phyloP scores from a whole-genome alignment of 2,329 filamentous ascomycete genomes.

The Keithomyces neogunnii region DNA sequence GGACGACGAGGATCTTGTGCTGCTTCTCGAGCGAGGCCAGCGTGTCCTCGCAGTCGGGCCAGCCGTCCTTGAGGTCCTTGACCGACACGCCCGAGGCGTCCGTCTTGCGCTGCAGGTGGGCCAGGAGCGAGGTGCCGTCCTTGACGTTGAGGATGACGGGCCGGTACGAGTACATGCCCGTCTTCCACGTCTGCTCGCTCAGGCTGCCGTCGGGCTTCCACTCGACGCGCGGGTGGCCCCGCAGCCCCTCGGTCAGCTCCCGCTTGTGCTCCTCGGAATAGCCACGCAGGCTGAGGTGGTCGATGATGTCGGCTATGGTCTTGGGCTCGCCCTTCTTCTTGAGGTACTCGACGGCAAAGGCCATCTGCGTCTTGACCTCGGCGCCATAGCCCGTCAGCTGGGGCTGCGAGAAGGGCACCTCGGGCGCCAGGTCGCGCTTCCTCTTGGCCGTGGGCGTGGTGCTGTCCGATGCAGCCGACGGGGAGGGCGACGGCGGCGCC shows the following conservation, averaged over 20 bases:
- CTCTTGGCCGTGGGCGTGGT: constrained; percentile 58
- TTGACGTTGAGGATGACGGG: constrained; percentile 75
- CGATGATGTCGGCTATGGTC: constrained; percentile 66
- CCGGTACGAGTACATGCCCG: constrained; percentile 72
- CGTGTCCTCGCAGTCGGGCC: constrained; percentile 73
- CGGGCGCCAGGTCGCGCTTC: constrained; percentile 46
- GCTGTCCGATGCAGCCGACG: constrained; percentile 46
- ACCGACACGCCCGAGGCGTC: constrained; percentile 76
- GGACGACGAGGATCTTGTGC: constrained; percentile 74
- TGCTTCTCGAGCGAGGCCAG: constrained; percentile 71
- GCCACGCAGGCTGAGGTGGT: constrained; percentile 66
- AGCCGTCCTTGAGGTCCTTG: constrained; percentile 91
- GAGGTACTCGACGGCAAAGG: constrained; percentile 78
- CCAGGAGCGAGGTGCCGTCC: constrained; percentile 67
- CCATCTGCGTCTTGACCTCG: constrained; percentile 79
- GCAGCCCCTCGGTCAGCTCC: constrained; percentile 59
- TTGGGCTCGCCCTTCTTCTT: constrained; percentile 62
- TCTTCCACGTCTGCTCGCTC: constrained; percentile 57
- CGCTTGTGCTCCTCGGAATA: constrained; percentile 53
- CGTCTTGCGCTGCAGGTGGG: constrained; percentile 70
- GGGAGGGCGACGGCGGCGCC: constrained; percentile 55
- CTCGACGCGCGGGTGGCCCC: constrained; percentile 51
- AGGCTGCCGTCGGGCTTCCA: constrained; percentile 49
- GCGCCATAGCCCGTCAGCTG: constrained; percentile 66
- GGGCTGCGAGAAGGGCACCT: constrained; percentile 65